Evolutionary conservation across 305 asterid species (phyloP), one percentile per base, ranked within the genome.

Genomic region (Solanum chacoense): DNA sequence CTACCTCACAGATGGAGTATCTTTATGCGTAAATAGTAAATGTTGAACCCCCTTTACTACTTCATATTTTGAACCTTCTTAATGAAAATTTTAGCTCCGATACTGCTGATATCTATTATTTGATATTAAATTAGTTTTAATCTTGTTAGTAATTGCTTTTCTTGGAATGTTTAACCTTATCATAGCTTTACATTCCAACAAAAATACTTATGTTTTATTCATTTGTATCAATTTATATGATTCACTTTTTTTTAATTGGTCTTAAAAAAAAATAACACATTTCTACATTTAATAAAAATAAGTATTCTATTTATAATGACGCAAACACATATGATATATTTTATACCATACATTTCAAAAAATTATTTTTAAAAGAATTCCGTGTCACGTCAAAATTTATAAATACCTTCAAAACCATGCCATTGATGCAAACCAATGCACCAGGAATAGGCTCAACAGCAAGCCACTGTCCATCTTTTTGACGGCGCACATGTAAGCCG

Each of bases 401-500:
- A 2, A 5, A 13, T 55, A 63, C 76, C 88, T 16, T 89, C 89
- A 69, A 91, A 80, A 73, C 1, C 38, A 73, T 31, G 79, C 79
- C 79, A 73, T 73, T 73, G 38, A 73, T 31, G 38, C 79, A 73
- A 2, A 73, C 79, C 24, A 73, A 31, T 42, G 90, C 92, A 79
- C 88, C 26, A 4, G 91, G 89, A 80, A 88, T 37, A 12, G 90
- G 89, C 71, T 90, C 89, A 63, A 91, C 91, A 4, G 88, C 78
- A 20, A 92, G 72, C 93, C 93, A 91, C 32, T 84, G 71, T 6
- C 37, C 88, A 73, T 92, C 89, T 83, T 88, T 90, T 42, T 89
- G 73, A 75, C 81, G 81, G 7, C 81, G 26, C 65, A 87, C 90
- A 71, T 89, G 91, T 79, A 92, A 92, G 8, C 91, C 92, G 4